Conservation (phyloP, 2,329 filamentous ascomycete species). For the Alternaria sp. region DNA sequence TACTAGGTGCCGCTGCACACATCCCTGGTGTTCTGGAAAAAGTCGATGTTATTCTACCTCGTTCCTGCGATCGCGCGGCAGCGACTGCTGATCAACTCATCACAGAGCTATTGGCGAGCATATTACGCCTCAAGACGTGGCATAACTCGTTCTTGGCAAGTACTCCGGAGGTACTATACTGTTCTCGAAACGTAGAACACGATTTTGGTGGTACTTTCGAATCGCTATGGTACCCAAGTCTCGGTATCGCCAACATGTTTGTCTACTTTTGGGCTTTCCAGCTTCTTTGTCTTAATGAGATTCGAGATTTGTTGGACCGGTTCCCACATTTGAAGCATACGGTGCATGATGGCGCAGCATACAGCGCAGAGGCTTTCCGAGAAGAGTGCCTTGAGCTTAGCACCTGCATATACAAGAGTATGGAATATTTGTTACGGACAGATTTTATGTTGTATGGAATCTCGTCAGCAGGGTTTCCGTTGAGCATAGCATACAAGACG, state of each 20-base stretch:
- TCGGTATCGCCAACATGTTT: background rate
- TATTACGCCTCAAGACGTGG: background rate
- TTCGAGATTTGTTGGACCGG: background rate
- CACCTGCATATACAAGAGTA: background rate
- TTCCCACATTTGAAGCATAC: background rate
- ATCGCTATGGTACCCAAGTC: background rate
- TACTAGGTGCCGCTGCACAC: background rate
- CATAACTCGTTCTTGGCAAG: background rate
- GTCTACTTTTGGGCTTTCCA: conserved; percentile 2
- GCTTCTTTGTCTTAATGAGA: background rate
- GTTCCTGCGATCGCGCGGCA: background rate
- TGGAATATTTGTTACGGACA: background rate
- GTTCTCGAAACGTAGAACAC: background rate
- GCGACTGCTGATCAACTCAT: background rate
- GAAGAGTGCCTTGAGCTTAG: background rate
- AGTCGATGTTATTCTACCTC: background rate
- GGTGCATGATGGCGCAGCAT: background rate
- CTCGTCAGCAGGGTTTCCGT: background rate
- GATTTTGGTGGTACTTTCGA: background rate
- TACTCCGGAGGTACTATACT: background rate
- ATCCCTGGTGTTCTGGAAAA: background rate
- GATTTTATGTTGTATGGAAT: background rate
- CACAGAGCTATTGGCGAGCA: background rate
- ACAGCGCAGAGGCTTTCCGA: background rate
- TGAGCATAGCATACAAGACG: background rate